These are phyloP conservation scores for Apiotrichum mycotoxinovorans DNA, from an alignment of 1,284 basidiomycete species.

Conservation along the genomic window DNA sequence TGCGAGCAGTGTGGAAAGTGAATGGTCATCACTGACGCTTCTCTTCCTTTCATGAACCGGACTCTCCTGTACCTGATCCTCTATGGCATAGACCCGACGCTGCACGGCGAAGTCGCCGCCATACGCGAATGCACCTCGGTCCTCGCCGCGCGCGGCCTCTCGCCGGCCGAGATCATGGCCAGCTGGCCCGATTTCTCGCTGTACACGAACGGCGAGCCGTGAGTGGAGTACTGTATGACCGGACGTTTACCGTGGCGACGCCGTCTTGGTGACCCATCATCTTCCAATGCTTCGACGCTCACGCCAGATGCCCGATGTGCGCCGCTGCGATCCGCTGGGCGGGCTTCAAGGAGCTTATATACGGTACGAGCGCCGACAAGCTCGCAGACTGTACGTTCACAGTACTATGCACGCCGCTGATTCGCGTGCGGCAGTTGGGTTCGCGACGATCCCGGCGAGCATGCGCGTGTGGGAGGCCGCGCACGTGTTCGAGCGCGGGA, in stretches of 20 bases:
- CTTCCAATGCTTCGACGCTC: conserved; percentile 1
- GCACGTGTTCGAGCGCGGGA: not conserved
- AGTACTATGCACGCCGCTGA: conserved; percentile 12
- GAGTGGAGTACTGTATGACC: too few relatives aligned
- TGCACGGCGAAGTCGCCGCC: conserved; percentile 33
- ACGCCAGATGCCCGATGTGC: conserved; percentile 30
- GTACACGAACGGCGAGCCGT: conserved; percentile 37
- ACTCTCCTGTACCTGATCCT: not conserved
- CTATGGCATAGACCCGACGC: conserved; percentile 23
- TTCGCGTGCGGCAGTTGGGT: conserved; percentile 10
- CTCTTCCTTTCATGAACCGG: too few relatives aligned
- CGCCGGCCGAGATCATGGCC: conserved; percentile 23
- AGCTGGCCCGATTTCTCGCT: conserved; percentile 29
- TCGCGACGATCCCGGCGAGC: conserved; percentile 29
- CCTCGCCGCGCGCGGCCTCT: conserved; percentile 19
- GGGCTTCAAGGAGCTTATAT: conserved; percentile 34
- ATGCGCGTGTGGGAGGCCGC: conserved; percentile 27
- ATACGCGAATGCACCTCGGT: conserved; percentile 30
- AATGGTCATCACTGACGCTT: too few relatives aligned
- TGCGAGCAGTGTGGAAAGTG: too few relatives aligned
- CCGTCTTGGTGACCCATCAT: too few relatives aligned
- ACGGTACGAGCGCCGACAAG: conserved; percentile 27
- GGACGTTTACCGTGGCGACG: too few relatives aligned
- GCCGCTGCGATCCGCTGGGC: conserved; percentile 32
- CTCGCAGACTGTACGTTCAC: conserved; percentile 26